Evolutionary conservation across 73 alveolate genomes (phyloP).

Genomic region (Paramecium caudatum): DNA sequence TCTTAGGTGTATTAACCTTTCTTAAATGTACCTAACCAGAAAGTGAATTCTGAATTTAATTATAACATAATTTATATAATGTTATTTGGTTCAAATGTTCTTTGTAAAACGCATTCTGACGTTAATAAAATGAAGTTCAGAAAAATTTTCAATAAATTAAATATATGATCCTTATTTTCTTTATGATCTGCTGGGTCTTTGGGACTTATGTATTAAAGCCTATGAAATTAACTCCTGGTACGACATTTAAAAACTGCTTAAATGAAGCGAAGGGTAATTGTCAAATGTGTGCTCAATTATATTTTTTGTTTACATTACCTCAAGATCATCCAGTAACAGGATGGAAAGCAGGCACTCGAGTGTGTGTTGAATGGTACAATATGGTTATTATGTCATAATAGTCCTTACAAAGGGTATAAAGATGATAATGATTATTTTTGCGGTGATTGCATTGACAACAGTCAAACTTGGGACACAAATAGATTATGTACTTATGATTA

Average conservation of each 20-base stretch:
- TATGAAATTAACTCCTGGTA: too few relatives aligned
- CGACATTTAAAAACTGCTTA: background rate
- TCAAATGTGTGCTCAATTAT: background rate
- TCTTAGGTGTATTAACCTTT: slow-evolving; percentile 18
- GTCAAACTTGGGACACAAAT: slow-evolving; percentile 39
- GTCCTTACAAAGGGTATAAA: slow-evolving; percentile 47
- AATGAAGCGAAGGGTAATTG: background rate
- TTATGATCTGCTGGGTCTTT: too few relatives aligned
- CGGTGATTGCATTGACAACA: slow-evolving; percentile 63
- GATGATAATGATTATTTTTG: slow-evolving; percentile 49
- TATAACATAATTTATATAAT: background rate
- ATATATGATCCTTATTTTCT: too few relatives aligned
- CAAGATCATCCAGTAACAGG: background rate
- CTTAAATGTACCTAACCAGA: slow-evolving; percentile 44
- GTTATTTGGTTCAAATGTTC: too few relatives aligned
- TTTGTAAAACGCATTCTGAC: too few relatives aligned
- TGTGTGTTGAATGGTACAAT: slow-evolving; percentile 60
- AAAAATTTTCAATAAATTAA: too few relatives aligned
- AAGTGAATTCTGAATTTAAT: slow-evolving; percentile 18
- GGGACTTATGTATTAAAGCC: too few relatives aligned
- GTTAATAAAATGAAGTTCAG: too few relatives aligned
- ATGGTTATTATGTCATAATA: background rate
- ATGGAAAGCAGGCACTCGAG: slow-evolving; percentile 5
- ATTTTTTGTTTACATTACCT: slow-evolving; percentile 9
- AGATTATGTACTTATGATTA: slow-evolving; percentile 53